These are phyloP conservation scores for Echinosophora koreensis DNA, from an alignment of 306 rosid species.

Conservation along the genomic window DNA sequence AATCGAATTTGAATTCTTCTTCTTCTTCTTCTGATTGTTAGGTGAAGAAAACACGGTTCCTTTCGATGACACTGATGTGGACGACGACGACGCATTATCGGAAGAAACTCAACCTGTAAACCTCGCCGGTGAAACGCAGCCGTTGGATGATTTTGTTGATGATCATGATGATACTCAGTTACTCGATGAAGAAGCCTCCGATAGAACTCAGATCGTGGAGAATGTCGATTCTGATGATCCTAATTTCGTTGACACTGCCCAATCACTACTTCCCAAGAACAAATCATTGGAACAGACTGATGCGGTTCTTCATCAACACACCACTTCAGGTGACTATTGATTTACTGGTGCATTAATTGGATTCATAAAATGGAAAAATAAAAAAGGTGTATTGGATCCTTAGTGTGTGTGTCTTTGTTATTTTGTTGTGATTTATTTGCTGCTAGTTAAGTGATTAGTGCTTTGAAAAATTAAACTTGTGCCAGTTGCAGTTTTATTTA, in stretches of 20 bases:
- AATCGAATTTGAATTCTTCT: slow-evolving; percentile 1
- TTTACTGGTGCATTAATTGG: neutral
- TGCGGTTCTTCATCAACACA: slow-evolving; percentile 26
- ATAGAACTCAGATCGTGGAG: slow-evolving; percentile 64
- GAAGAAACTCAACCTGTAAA: slow-evolving; percentile 61
- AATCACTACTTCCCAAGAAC: slow-evolving; percentile 37
- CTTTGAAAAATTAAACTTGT: neutral
- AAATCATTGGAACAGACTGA: slow-evolving; percentile 39
- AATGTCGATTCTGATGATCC: slow-evolving; percentile 48
- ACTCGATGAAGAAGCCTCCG: slow-evolving; percentile 53
- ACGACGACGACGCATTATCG: slow-evolving; percentile 44
- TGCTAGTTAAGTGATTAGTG: neutral
- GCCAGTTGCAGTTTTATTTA: neutral
- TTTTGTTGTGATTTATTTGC: neutral
- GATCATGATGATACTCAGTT: slow-evolving; percentile 55
- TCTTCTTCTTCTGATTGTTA: slow-evolving; percentile 11
- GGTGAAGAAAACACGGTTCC: slow-evolving; percentile 55
- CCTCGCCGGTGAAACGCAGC: slow-evolving; percentile 61
- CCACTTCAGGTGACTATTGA: slow-evolving; percentile 42
- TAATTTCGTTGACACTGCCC: slow-evolving; percentile 19
- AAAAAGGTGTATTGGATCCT: neutral
- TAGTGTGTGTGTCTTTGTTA: neutral
- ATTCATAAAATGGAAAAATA: neutral
- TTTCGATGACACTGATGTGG: slow-evolving; percentile 41
- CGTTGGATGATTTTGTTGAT: slow-evolving; percentile 54